Percentiles rank a stretch among this genome's conserved stretches.
Evolutionary conservation across 73 alveolate species (phyloP).

Genomic region (Tetrahymena borealis): DNA sequence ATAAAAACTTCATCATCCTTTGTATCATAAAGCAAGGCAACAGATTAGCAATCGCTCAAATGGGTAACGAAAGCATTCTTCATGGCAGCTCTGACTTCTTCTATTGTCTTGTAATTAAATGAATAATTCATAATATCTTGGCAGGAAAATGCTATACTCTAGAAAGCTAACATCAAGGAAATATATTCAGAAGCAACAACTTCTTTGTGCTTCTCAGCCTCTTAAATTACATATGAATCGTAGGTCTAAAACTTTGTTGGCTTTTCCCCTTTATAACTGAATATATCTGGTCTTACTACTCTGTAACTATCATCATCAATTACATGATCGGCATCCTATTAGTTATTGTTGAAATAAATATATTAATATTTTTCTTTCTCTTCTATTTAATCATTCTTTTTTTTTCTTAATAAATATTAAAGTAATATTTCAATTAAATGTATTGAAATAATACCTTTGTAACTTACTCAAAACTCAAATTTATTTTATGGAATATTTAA

Average conservation of each 20-base stretch:
- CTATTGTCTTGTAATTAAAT: neutral
- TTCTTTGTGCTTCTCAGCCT: neutral
- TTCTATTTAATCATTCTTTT: too few relatives aligned
- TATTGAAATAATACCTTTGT: too few relatives aligned
- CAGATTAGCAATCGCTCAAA: neutral
- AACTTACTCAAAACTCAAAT: too few relatives aligned
- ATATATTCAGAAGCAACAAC: neutral
- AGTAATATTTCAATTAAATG: too few relatives aligned
- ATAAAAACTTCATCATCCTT: neutral
- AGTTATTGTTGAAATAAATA: neutral
- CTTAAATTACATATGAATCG: neutral
- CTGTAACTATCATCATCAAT: neutral
- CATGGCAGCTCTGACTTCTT: neutral
- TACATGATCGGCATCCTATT: neutral
- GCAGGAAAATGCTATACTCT: neutral
- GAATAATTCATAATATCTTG: neutral
- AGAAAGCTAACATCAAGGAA: neutral
- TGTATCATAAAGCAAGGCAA: neutral
- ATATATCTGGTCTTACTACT: neutral
- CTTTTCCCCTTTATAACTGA: neutral
- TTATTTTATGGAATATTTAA: too few relatives aligned
- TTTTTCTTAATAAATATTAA: too few relatives aligned
- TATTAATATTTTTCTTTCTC: neutral
- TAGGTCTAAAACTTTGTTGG: neutral
- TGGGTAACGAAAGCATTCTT: neutral